phyloP scores from a whole-genome alignment of 148 eudicot genomes.

The Fagopyrum tataricum region DNA sequence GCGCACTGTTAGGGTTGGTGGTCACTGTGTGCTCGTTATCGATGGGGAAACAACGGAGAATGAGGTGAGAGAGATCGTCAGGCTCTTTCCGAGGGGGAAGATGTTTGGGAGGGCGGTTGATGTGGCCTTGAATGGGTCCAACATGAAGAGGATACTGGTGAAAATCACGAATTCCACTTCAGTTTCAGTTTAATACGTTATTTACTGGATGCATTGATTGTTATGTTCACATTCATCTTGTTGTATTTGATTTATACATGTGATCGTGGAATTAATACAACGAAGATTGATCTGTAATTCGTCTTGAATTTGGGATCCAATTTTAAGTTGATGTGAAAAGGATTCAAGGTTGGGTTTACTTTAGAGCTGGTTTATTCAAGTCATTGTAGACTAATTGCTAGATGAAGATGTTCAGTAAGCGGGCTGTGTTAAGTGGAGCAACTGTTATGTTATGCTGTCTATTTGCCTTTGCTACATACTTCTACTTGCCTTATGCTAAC shows the following conservation, averaged over 20 bases:
- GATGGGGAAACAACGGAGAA: constrained; percentile 41
- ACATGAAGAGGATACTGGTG: constrained; percentile 52
- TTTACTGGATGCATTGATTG: background rate
- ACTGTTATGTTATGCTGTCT: background rate
- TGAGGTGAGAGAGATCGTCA: constrained; percentile 42
- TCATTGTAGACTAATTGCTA: background rate
- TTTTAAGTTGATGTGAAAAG: background rate
- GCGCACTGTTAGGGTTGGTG: constrained; percentile 64
- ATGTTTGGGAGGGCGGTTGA: constrained; percentile 39
- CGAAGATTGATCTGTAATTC: background rate
- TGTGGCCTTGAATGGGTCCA: constrained; percentile 42
- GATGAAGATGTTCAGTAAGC: background rate
- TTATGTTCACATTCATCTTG: background rate
- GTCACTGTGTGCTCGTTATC: constrained; percentile 57
- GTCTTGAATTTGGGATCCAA: background rate
- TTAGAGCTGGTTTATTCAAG: background rate
- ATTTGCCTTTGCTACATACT: background rate
- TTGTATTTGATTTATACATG: background rate
- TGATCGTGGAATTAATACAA: background rate
- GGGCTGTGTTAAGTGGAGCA: no score
- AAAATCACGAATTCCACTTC: constrained; percentile 22
- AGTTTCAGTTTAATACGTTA: background rate
- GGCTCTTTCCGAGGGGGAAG: constrained; percentile 52
- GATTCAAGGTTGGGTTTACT: background rate
- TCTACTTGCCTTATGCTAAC: background rate